Percentiles rank a stretch among this genome's conserved stretches.
These are phyloP conservation scores for Hymenoscyphus fructigenus DNA, from an alignment of 2,329 filamentous ascomycete genomes.

Conservation along the genomic window DNA sequence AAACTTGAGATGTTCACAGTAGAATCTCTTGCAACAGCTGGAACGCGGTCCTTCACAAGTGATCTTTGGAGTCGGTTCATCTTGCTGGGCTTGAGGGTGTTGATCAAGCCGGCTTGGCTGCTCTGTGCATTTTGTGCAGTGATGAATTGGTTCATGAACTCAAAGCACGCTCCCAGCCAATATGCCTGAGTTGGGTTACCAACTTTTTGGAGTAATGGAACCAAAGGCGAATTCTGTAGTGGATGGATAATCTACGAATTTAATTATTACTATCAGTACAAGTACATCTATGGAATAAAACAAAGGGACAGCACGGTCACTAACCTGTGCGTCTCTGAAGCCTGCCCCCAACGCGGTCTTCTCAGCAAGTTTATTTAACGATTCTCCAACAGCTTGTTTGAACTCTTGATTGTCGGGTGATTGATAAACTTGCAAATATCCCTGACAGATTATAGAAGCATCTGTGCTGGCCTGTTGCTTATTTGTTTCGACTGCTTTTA, in stretches of 20 bases:
- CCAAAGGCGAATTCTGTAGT: constrained; percentile 56
- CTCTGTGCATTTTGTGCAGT: constrained; percentile 44
- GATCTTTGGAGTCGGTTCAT: constrained; percentile 63
- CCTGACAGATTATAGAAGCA: constrained; percentile 6
- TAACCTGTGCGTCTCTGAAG: constrained; percentile 46
- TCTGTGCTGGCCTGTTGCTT: not conserved
- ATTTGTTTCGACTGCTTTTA: constrained; percentile 7
- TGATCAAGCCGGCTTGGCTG: constrained; percentile 42
- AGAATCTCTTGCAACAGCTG: constrained; percentile 59
- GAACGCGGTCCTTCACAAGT: constrained; percentile 52
- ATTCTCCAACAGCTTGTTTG: constrained; percentile 26
- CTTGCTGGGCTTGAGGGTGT: constrained; percentile 48
- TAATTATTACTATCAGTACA: constrained; percentile 38
- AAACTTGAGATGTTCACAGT: constrained; percentile 56
- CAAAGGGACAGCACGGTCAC: constrained; percentile 35
- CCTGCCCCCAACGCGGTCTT: constrained; percentile 25
- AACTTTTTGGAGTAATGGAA: constrained; percentile 45
- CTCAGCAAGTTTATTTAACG: constrained; percentile 28
- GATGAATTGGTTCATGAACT: constrained; percentile 48
- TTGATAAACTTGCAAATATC: constrained; percentile 30
- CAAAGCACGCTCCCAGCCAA: constrained; percentile 55
- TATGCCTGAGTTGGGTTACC: constrained; percentile 37
- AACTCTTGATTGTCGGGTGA: constrained; percentile 26
- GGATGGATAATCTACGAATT: constrained; percentile 54
- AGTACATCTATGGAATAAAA: constrained; percentile 21